These are phyloP conservation scores for Agaricus subrufescens DNA, from an alignment of 768 basidiomycete species.

Conservation along the genomic window DNA sequence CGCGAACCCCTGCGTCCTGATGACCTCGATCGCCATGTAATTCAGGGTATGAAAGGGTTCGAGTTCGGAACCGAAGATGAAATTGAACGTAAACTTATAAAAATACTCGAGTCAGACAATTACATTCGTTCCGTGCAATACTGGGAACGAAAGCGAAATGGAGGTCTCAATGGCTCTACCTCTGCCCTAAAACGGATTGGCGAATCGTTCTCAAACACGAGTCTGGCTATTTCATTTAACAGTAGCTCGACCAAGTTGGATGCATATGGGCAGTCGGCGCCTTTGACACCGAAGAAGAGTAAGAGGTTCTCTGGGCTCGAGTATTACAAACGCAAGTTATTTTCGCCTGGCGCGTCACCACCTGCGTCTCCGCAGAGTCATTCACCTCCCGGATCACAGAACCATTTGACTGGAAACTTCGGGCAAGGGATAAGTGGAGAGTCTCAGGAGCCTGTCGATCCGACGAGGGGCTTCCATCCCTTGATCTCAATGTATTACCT, in stretches of 20 bases:
- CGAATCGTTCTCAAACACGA: constrained; percentile 62
- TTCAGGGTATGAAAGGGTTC: constrained; percentile 92
- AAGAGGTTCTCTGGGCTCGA: constrained; percentile 96
- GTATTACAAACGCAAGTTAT: constrained; percentile 88
- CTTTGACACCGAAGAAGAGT: constrained; percentile 56
- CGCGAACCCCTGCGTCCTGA: constrained; percentile 87
- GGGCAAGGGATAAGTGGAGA: constrained; percentile 26
- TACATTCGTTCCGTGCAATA: constrained; percentile 70
- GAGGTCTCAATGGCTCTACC: constrained; percentile 28
- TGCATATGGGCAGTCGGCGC: constrained; percentile 26
- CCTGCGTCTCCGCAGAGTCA: constrained; percentile 37
- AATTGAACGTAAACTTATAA: constrained; percentile 67
- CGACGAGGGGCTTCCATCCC: constrained; percentile 91
- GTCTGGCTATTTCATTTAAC: constrained; percentile 63
- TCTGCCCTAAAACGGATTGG: constrained; percentile 39
- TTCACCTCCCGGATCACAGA: constrained; percentile 59
- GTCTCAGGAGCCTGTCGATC: constrained; percentile 59
- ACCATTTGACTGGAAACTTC: constrained; percentile 45
- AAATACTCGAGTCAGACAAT: constrained; percentile 71
- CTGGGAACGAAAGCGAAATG: constrained; percentile 70
- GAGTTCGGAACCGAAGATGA: constrained; percentile 91
- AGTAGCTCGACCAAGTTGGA: constrained; percentile 39
- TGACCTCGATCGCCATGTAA: constrained; percentile 83
- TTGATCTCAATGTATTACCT: constrained; percentile 96
- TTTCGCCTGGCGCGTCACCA: constrained; percentile 54